These are phyloP conservation scores for Lasiodiplodia citricola DNA, from an alignment of 2,329 filamentous ascomycete species.

Conservation along the genomic window DNA sequence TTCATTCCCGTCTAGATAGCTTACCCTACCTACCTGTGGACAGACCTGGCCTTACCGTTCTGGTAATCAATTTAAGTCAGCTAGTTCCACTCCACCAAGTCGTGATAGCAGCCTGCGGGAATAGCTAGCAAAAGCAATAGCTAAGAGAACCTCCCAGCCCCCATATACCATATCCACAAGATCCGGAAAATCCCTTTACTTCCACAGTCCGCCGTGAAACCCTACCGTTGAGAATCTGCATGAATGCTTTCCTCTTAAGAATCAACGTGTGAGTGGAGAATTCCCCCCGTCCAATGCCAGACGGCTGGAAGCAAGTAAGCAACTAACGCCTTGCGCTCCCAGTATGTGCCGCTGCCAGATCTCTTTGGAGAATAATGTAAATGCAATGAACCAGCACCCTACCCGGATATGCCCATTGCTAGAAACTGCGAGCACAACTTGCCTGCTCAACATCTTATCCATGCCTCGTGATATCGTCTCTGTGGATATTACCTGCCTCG, in stretches of 20 bases:
- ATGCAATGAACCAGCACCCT: constrained; percentile 5
- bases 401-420: constrained; percentile 4
- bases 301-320: constrained; percentile 6
- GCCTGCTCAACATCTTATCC: constrained; percentile 2
- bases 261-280: constrained; percentile 9
- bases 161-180: background rate
- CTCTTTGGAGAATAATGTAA: background rate
- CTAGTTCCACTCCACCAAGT: background rate
- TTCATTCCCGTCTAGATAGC: background rate
- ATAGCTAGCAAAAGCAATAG: background rate
- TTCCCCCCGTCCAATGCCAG: background rate
- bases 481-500: constrained; percentile 1
- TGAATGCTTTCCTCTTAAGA: background rate
- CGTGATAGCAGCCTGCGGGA: background rate
- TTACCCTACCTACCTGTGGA: background rate
- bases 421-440: background rate
- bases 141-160: background rate
- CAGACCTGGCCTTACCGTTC: background rate
- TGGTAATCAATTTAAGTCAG: background rate
- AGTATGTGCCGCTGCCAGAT: constrained; percentile 2
- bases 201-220: background rate
- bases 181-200: background rate
- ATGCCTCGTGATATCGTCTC: constrained; percentile 21
- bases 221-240: constrained; percentile 1
- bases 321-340: constrained; percentile 16